These are phyloP conservation scores for Camelina neglecta DNA, from an alignment of 345 rosid genomes.

Conservation along the genomic window DNA sequence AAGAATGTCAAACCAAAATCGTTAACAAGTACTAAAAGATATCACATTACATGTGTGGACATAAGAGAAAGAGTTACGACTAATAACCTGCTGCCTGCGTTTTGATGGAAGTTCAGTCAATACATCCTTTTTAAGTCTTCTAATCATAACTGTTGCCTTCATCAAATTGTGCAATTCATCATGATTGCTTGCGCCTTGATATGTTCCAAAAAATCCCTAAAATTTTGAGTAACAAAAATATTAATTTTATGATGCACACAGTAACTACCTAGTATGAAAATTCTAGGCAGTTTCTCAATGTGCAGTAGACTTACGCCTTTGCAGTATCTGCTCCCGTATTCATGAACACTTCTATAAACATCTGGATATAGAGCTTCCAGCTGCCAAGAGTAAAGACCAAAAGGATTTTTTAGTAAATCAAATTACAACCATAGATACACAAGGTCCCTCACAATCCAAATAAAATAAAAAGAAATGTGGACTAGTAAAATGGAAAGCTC, in stretches of 20 bases:
- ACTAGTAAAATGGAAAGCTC: conserved; percentile 6
- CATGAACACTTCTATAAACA: conserved; percentile 81
- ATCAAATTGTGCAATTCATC: conserved; percentile 96
- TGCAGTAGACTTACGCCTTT: conserved; percentile 68
- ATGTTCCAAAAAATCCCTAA: conserved; percentile 82
- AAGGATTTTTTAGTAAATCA: conserved; percentile 4
- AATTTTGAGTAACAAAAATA: conserved; percentile 24
- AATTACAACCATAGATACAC: conserved; percentile 3
- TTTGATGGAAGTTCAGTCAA: conserved; percentile 84
- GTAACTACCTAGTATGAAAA: conserved; percentile 12
- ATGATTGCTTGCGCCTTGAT: conserved; percentile 97
- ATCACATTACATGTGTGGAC: conserved; percentile 11
- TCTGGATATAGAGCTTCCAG: conserved; percentile 90
- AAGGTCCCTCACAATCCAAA: background rate
- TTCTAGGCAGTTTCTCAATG: conserved; percentile 22
- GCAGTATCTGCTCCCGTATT: conserved; percentile 90
- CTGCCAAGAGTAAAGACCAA: conserved; percentile 50
- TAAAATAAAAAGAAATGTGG: background rate
- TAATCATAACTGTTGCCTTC: conserved; percentile 96
- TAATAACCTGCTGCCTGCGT: conserved; percentile 87
- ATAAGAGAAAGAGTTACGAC: conserved; percentile 10
- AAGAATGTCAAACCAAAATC: conserved; percentile 19
- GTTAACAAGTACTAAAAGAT: background rate
- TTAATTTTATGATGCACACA: conserved; percentile 10
- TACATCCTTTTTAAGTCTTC: conserved; percentile 94